Percentiles rank a stretch among this genome's conserved stretches.
Evolutionary conservation across 306 rosid species (phyloP).

Genomic region (Urtica urens): DNA sequence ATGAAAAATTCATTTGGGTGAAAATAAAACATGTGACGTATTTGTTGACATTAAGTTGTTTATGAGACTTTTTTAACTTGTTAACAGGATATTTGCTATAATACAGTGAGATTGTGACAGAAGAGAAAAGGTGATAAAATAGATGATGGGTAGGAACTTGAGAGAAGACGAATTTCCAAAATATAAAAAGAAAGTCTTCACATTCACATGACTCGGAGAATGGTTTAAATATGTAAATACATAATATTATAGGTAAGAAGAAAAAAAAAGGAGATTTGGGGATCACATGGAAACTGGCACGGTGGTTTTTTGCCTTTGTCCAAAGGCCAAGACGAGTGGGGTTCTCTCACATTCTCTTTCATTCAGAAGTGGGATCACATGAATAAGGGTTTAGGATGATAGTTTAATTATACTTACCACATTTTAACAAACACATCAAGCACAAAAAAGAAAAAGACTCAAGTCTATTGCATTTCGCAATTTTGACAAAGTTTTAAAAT

Average conservation of each 20-base stretch:
- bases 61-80: too few species aligned
- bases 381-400: too few species aligned
- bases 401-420: too few species aligned
- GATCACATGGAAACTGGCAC: constrained; percentile 28
- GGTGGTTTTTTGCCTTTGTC: constrained; percentile 3
- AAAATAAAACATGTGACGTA: too few species aligned
- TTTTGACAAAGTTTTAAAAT: too few species aligned
- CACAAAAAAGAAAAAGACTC: too few species aligned
- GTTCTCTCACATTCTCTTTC: neutral
- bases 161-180: neutral
- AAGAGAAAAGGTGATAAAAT: constrained; percentile 8
- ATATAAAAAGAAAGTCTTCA: constrained; percentile 2
- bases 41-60: too few species aligned
- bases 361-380: too few species aligned
- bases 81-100: too few species aligned
- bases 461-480: too few species aligned
- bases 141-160: neutral
- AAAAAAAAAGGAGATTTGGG: constrained; percentile 8
- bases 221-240: neutral
- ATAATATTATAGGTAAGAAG: neutral
- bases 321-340: constrained; percentile 15
- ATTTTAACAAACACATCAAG: too few species aligned
- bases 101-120: neutral
- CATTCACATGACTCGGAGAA: constrained; percentile 21
- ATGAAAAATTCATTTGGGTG: too few species aligned